Base-by-base conservation (phyloP, 306 rosid species). In the Begonia loranthoides region DNA sequence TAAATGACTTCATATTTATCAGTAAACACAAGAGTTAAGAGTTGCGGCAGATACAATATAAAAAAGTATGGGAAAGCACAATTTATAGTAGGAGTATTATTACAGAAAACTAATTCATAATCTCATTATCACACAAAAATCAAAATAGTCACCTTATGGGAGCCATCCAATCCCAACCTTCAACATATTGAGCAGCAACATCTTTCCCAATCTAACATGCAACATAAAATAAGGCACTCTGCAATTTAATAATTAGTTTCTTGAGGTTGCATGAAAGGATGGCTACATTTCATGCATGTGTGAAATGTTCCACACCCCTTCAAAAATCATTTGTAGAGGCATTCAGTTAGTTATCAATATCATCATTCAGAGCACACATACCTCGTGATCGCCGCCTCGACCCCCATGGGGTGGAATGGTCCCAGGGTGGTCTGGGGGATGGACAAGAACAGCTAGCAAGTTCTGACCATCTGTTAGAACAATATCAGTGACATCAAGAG, bases 321-420 rank as follows among this genome's bases (percentile, higher is more conserved):
- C 10, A 6, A 15, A 33, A n/a, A 50, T 2, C 19, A 66, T 10
- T 40, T 3, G 22, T 19, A 19, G 22, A 19, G 3, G 3, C 22
- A 19, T 40, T 13, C 15, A 41, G 17, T 49, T 41, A 54, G 61
- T 41, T 11, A 55, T 48, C 15, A 34, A 15, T 57, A 52, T 39
- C 51, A n/a, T 12, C 11, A 13, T 39, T 21, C 51, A 49, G 52
- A 11, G 45, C 51, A 40, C 38, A 49, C 52, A 43, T 33, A 89
- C 97, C 93, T 89, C 94, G 12, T 89, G 97, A 69, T 89, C 97
- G 46, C 97, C 97, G 4, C 97, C 97, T 76, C 84, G 97, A 47
- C 95, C 95, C 17, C 95, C 95, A 51, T 73, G 1, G 1, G 79
- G 66, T 33, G 95, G 95, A 57, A 89, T 84, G 36, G 60, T 76